phyloP scores from a whole-genome alignment of 1,284 basidiomycete species.

The Ganoderma meredithae region DNA sequence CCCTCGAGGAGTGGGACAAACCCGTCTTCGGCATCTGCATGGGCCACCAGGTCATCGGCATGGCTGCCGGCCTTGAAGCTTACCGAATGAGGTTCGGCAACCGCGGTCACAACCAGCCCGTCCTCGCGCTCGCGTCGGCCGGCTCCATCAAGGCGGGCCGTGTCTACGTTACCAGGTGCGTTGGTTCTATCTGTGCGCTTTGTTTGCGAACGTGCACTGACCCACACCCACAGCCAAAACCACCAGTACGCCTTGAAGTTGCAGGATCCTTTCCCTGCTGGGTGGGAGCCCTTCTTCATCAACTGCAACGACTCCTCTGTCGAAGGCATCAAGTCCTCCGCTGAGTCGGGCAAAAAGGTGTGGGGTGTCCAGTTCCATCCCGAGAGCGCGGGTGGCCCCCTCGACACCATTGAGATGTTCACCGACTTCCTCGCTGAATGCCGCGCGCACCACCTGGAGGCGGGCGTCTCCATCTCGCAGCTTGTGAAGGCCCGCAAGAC shows the following conservation, averaged over 20 bases:
- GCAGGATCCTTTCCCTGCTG: constrained; percentile 91
- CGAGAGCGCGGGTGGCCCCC: constrained; percentile 90
- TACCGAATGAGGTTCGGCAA: constrained; percentile 99
- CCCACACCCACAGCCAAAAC: constrained; percentile 71
- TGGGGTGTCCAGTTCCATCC: constrained; percentile 99
- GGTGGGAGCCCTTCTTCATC: constrained; percentile 98
- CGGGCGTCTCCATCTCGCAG: constrained; percentile 32
- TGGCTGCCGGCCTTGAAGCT: constrained; percentile 95
- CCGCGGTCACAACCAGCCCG: constrained; percentile 99
- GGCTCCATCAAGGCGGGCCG: constrained; percentile 95
- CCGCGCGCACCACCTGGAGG: constrained; percentile 56
- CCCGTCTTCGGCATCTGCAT: constrained; percentile 99
- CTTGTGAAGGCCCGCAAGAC: constrained; percentile 39
- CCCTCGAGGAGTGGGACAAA: constrained; percentile 88
- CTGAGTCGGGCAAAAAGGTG: constrained; percentile 85
- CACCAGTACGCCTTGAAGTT: constrained; percentile 95
- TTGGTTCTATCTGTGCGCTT: constrained; percentile 21
- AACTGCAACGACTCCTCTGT: constrained; percentile 98
- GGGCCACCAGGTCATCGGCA: constrained; percentile 97
- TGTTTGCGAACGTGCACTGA: constrained; percentile 9
- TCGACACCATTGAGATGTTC: constrained; percentile 97
- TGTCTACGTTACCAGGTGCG: constrained; percentile 86
- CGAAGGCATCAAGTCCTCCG: constrained; percentile 96
- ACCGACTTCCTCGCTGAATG: constrained; percentile 89
- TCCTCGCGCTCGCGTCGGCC: constrained; percentile 89